Conservation (phyloP, 1,284 basidiomycete species). For the Trichosporon sp. region DNA sequence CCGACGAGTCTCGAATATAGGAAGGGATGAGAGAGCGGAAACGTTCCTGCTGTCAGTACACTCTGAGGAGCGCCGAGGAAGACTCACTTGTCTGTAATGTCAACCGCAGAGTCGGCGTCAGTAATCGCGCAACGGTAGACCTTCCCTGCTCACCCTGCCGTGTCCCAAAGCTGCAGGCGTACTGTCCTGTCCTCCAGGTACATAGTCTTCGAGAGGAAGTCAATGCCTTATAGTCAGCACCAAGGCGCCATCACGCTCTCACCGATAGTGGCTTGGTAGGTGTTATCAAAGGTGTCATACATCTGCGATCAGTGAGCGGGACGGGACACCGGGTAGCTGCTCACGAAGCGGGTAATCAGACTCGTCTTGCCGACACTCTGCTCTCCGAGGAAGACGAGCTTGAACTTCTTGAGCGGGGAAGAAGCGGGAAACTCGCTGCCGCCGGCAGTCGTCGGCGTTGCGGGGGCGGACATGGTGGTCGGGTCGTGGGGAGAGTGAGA, state of each 20-base stretch:
- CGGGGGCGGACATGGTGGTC: slow-evolving; percentile 11
- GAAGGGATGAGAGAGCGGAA: slow-evolving; percentile 97
- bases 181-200: slow-evolving; percentile 99
- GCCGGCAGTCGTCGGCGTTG: slow-evolving; percentile 1
- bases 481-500: background rate
- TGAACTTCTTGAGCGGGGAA: slow-evolving; percentile 81
- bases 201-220: slow-evolving; percentile 99
- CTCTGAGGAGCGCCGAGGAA: background rate
- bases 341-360: slow-evolving; percentile 82
- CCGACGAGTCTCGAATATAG: slow-evolving; percentile 97
- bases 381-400: slow-evolving; percentile 89
- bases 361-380: slow-evolving; percentile 95
- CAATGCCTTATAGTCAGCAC: slow-evolving; percentile 59
- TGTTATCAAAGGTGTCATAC: slow-evolving; percentile 99
- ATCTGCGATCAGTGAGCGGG: slow-evolving; percentile 62
- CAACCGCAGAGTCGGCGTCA: slow-evolving; percentile 7
- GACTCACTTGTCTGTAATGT: slow-evolving; percentile 30
- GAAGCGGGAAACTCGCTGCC: slow-evolving; percentile 16
- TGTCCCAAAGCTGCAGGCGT: slow-evolving; percentile 96
- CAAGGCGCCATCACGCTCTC: background rate
- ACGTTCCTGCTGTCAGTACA: slow-evolving; percentile 62
- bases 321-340: slow-evolving; percentile 1
- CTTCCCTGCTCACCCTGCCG: slow-evolving; percentile 47
- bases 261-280: slow-evolving; percentile 97
- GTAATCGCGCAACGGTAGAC: background rate